Conservation (phyloP, 2,329 filamentous ascomycete genomes). For the Paecilomyces sp. region DNA sequence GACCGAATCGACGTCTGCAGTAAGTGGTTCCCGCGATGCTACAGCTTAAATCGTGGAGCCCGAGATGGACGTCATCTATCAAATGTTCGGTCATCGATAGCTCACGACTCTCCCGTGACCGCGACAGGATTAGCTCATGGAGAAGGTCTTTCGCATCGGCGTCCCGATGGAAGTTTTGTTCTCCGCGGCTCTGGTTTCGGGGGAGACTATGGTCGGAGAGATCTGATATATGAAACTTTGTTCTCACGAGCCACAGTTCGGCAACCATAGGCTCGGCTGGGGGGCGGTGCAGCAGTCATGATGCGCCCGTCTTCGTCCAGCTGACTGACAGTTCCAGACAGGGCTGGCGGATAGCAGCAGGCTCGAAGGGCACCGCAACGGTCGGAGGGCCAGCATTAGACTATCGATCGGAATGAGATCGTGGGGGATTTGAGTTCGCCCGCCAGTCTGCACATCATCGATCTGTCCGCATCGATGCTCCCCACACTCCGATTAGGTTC, state of each 20-base stretch:
- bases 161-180: not conserved
- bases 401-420: constrained; percentile 1
- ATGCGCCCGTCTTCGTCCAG: not conserved
- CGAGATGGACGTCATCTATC: not conserved
- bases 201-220: not conserved
- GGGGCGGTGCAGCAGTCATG: not conserved
- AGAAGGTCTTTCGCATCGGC: not conserved
- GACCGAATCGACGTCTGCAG: not conserved
- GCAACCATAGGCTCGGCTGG: not conserved
- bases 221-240: not conserved
- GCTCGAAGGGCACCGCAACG: not conserved
- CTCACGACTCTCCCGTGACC: not conserved
- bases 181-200: not conserved
- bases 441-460: not conserved
- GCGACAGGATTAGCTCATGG: not conserved
- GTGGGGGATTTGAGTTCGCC: not conserved
- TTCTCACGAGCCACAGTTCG: not conserved
- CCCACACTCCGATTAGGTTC: not conserved
- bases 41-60: not conserved
- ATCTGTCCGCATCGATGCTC: not conserved
- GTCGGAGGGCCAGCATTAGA: not conserved
- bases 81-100: not conserved
- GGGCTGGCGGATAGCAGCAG: not conserved
- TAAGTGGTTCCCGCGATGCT: not conserved
- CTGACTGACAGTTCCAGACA: not conserved